Evolutionary conservation across 2,329 filamentous ascomycete genomes (phyloP), one percentile per base, ranked within the genome.

Genomic region (Epichloe sp.): DNA sequence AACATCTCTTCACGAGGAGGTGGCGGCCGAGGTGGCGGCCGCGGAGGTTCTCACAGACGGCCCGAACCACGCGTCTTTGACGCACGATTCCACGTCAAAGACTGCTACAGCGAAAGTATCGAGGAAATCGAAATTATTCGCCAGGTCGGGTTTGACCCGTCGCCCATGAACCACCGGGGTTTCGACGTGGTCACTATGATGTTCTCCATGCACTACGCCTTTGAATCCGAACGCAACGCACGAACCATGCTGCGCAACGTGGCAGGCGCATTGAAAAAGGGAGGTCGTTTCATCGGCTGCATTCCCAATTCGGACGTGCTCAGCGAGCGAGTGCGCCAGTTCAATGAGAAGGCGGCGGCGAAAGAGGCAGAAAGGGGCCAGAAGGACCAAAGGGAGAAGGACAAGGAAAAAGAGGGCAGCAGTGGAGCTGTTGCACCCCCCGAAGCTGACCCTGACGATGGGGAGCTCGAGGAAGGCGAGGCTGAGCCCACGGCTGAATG

Each of bases 141-240:
- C 47, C 80, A 95, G 52, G 88, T 98, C 34, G 93, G 93, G 21
- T 95, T 95, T 59, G 87, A 95, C 61, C 74, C 78, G 0, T 84
- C 83, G 71, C 60, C 86, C 73, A 70, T 86, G 81, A 67, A 82
- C 54, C 80, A 80, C 49, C 85, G 85, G 51, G 90, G 91, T 4
- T 98, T 97, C 60, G 93, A 98, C 64, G 86, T 97, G 42, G 91
- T 98, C 56, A 89, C 85, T 63, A 95, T 95, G 80, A 98, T 98
- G 93, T 98, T 98, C 68, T 94, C 89, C 62, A 93, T 98, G 82
- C 93, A 98, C 70, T 98, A 98, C 66, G 90, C 93, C 5, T 98
- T 97, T 59, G 93, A 97, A 71, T 88, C 76, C 49, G 91, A 98
- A 66, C 79, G 81, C 46, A 94, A 95, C 67, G 88, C 91, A 2